Conservation (phyloP, 2,329 filamentous ascomycete genomes). For the Bipolaris victoriae region DNA sequence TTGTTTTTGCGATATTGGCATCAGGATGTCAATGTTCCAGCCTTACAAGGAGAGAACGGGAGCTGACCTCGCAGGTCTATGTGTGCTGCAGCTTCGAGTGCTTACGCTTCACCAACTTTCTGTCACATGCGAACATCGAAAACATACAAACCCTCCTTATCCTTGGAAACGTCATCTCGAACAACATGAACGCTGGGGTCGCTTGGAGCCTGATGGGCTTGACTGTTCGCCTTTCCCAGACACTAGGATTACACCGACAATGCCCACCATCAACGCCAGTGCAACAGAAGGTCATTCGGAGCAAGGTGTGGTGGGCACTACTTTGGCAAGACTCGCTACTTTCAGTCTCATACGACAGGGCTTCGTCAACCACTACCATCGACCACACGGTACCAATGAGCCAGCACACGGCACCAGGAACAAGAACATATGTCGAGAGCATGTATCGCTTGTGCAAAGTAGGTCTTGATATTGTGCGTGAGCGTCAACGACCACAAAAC, state of each 20-base stretch:
- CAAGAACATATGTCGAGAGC: slow-evolving; percentile 63
- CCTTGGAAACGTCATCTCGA: slow-evolving; percentile 66
- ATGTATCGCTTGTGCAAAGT: slow-evolving; percentile 63
- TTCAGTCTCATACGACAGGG: slow-evolving; percentile 67
- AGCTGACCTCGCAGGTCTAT: slow-evolving; percentile 69
- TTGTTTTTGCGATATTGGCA: slow-evolving; percentile 67
- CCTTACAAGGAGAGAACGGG: slow-evolving; percentile 63
- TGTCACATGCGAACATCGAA: slow-evolving; percentile 66
- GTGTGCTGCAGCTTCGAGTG: slow-evolving; percentile 70
- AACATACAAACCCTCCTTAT: slow-evolving; percentile 67
- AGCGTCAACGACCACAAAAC: slow-evolving; percentile 61
- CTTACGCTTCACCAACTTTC: slow-evolving; percentile 67
- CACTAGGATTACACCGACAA: slow-evolving; percentile 64
- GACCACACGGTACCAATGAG: slow-evolving; percentile 52
- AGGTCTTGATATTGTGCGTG: slow-evolving; percentile 65
- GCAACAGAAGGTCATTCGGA: slow-evolving; percentile 51
- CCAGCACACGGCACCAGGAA: slow-evolving; percentile 54
- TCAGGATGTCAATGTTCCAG: slow-evolving; percentile 67
- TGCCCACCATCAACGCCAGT: slow-evolving; percentile 60
- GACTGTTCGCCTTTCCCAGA: slow-evolving; percentile 66
- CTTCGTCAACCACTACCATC: slow-evolving; percentile 62
- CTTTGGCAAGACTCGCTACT: slow-evolving; percentile 70
- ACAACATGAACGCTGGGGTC: slow-evolving; percentile 69
- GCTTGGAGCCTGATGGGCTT: slow-evolving; percentile 66
- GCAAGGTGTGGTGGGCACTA: slow-evolving; percentile 62